Base-by-base conservation (phyloP, 2,329 filamentous ascomycete genomes). In the Hypoxylon sp. region DNA sequence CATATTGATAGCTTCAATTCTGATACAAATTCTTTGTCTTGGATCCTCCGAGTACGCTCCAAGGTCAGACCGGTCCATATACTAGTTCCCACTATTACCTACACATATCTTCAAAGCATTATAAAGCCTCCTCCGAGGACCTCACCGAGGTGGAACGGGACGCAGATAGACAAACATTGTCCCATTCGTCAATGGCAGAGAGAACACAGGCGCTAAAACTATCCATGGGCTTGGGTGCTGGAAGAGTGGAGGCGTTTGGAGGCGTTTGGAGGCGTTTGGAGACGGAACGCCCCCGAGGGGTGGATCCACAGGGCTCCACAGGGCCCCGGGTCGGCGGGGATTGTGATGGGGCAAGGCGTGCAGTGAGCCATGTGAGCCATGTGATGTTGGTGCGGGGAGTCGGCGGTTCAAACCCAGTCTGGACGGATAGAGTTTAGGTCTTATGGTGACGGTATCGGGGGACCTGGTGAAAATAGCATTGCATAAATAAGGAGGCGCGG, bases 211-310 rank as follows among this genome's bases (percentile, higher is more conserved):
- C 55, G 49, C 50, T 50, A 27, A 49, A 33, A 6, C 2, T 20
- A 2, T 27, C 25, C 25, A 27, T 33, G n/a, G 14, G 8, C 14
- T 11, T 17, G 13, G 11, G 11, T 27, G 50, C 37, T 60, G 35
- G 14, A 27, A 56, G n/a, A 48, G 25, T 48, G 46, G 46, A 50
- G 13, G 31, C 10, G 17, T 14, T 20, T 20, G 20, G 20, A 50
- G 13, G 31, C 10, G 17, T 14, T 20, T 20, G 20, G 20, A 20
- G 20, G 20, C 20, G 20, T 20, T 20, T 35, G 42, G 44, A 50
- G 46, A 50, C 68, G 68, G 61, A 61, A 65, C 51, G 42, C 42
- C 61, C 60, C 64, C 68, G 64, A 61, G 17, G 57, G 30, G 53
- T 60, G 57, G 68, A 35, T 62, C 54, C 30, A 11, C 48, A 53